A percentile compares a stretch with the other conserved stretches of the same genome.
Evolutionary conservation across 345 rosid species (phyloP).

Genomic region (Dimocarpus longan): DNA sequence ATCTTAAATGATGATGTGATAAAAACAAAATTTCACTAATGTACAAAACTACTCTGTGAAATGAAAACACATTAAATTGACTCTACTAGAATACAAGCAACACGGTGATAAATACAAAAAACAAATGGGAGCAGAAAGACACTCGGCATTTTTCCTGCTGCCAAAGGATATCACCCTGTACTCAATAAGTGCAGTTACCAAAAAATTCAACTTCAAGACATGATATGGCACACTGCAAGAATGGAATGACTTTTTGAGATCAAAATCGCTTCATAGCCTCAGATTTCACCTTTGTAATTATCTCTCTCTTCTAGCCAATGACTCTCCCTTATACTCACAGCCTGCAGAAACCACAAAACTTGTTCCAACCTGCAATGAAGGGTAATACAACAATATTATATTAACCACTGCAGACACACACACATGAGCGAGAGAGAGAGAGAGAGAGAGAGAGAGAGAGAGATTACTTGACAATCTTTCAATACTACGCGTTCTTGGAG

Average conservation of each 20-base stretch:
- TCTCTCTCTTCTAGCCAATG: slow-evolving; percentile 73
- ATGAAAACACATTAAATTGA: neutral
- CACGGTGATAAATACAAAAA: neutral
- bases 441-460: neutral
- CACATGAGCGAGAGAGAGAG: too few relatives aligned
- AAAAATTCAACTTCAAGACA: neutral
- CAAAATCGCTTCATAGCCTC: neutral
- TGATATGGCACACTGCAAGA: neutral
- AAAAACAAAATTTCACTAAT: slow-evolving; percentile 4
- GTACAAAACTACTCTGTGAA: neutral
- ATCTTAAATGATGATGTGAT: neutral
- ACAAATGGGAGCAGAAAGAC: neutral
- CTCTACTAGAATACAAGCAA: neutral
- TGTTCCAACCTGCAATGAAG: slow-evolving; percentile 67
- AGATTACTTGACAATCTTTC: slow-evolving; percentile 86
- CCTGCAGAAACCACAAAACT: slow-evolving; percentile 73
- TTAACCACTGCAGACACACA: neutral
- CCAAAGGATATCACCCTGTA: slow-evolving; percentile 5
- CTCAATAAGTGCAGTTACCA: slow-evolving; percentile 12
- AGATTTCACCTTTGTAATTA: slow-evolving; percentile 23
- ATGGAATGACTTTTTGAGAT: neutral
- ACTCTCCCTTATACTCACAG: slow-evolving; percentile 80
- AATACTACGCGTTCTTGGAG: slow-evolving; percentile 83
- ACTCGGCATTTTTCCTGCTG: slow-evolving; percentile 8
- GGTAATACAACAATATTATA: neutral